phyloP scores from a whole-genome alignment of 1,139 yeast species.

The Candida sanyaensis region DNA sequence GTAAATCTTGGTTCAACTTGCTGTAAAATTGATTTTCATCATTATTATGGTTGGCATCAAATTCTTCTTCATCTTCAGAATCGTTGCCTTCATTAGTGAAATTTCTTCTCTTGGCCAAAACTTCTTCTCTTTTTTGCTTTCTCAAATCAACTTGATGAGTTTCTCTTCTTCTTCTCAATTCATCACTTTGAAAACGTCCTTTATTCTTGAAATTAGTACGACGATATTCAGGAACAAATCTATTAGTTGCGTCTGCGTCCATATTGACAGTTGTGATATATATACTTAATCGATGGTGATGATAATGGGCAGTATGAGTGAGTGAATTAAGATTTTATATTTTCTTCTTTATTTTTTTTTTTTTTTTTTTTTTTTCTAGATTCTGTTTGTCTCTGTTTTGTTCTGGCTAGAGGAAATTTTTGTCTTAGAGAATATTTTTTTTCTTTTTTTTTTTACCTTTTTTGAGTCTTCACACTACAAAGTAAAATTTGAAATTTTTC shows the following conservation, averaged over 20 bases:
- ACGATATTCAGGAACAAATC: constrained; percentile 96
- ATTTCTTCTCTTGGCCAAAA: constrained; percentile 89
- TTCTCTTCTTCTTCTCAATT: constrained; percentile 96
- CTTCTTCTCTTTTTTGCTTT: constrained; percentile 95
- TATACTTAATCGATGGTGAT: constrained; percentile 4
- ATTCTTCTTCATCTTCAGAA: constrained; percentile 49
- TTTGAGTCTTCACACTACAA: constrained; percentile 1
- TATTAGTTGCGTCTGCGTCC: constrained; percentile 79
- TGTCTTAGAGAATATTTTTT: not conserved
- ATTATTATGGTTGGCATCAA: constrained; percentile 31
- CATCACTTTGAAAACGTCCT: constrained; percentile 93
- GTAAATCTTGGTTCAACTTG: constrained; percentile 74
- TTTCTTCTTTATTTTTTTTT: constrained; percentile 2
- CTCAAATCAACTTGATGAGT: constrained; percentile 96
- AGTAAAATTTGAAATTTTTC: not conserved
- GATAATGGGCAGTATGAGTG: too few species aligned
- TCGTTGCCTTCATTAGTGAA: constrained; percentile 47
- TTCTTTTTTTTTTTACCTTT: constrained; percentile 1
- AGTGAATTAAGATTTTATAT: not conserved
- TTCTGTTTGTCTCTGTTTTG: not conserved
- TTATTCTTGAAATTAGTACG: constrained; percentile 95
- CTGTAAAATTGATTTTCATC: constrained; percentile 55
- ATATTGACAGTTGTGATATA: constrained; percentile 29
- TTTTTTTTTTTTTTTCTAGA: constrained; percentile 6
- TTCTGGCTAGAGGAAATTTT: not conserved